Conservation (phyloP, 2,329 filamentous ascomycete genomes). For the Neofusicoccum parvum region DNA sequence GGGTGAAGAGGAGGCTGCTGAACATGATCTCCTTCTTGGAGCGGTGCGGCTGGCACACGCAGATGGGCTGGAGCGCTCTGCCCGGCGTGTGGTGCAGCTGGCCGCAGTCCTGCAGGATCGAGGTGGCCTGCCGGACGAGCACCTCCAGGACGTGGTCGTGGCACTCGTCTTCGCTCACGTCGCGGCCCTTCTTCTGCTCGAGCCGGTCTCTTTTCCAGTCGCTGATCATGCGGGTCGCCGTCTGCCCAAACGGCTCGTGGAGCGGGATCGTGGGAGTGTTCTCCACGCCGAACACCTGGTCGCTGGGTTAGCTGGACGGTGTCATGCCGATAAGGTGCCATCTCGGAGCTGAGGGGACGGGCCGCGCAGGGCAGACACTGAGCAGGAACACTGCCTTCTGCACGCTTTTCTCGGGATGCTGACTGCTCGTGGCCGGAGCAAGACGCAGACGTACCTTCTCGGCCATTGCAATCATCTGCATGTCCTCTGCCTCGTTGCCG, state of each 20-base stretch:
- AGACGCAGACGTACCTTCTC: constrained; percentile 26
- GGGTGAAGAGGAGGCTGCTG: constrained; percentile 38
- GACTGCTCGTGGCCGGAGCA: too few species aligned
- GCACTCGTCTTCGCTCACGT: constrained; percentile 21
- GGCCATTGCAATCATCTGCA: constrained; percentile 34
- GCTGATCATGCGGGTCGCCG: not conserved
- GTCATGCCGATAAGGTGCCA: not conserved
- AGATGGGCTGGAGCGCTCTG: constrained; percentile 26
- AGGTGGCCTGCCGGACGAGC: constrained; percentile 23
- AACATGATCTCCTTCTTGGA: constrained; percentile 47
- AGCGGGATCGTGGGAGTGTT: constrained; percentile 24
- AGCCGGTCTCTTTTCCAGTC: not conserved
- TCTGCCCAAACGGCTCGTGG: constrained; percentile 30
- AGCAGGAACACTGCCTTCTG: too few species aligned
- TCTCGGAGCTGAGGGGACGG: not conserved
- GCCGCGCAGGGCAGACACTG: not conserved
- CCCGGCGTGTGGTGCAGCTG: constrained; percentile 13
- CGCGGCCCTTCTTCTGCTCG: not conserved
- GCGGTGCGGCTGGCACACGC: constrained; percentile 40
- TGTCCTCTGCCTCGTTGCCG: constrained; percentile 32
- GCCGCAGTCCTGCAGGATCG: not conserved
- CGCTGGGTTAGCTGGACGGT: not conserved
- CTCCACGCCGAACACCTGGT: not conserved
- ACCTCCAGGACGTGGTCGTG: constrained; percentile 28
- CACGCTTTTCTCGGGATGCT: too few species aligned